Evolutionary conservation across 179 eudicot species (phyloP), one percentile per base, ranked within the genome.

Genomic region (Carnegiea gigantea): DNA sequence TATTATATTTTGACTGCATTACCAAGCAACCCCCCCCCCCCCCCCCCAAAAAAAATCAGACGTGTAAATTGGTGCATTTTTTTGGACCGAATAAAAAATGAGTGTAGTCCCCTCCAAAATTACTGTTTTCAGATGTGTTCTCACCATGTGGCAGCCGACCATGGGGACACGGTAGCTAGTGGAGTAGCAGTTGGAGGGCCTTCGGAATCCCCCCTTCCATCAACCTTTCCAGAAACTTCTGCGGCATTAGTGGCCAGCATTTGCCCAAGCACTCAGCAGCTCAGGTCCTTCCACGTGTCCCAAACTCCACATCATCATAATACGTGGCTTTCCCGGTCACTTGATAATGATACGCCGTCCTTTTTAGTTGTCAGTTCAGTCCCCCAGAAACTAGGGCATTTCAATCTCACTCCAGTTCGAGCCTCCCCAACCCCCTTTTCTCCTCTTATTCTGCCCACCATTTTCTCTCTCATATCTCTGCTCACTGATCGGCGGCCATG

Each of bases 201-300:
- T 24, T 10, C 40, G 13, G 68, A 51, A 62, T n/a, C 68, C 30
- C 17, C 72, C 6, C 44, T 40, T 40, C 9, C 71, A 12, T 38
- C 73, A 65, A 64, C 83, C 60, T 85, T 93, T 92, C 98, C 92
- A 92, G 98, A 93, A 94, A 76, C 92, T 94, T 94, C 98, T 33
- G 2, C 51, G 28, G 17, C 86, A 89, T 88, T 89, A 85, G 81
- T 92, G 98, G 95, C 87, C 51, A 54, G 30, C 17, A 91, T 78
- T 90, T 17, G 28, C 86, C 83, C 44, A 77, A 0, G 9, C 57
- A 70, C 75, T 76, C 78, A 60, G 85, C 84, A 94, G 95, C 83
- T 81, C 17, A 62, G 2, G 77, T 30, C 13, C 0, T 26, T 84
- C 92, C 98, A 91, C 97, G 89, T 92, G 89, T 78, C 46, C 0